phyloP scores from a whole-genome alignment of 1,139 yeast species.

The Nadsonia commutata region DNA sequence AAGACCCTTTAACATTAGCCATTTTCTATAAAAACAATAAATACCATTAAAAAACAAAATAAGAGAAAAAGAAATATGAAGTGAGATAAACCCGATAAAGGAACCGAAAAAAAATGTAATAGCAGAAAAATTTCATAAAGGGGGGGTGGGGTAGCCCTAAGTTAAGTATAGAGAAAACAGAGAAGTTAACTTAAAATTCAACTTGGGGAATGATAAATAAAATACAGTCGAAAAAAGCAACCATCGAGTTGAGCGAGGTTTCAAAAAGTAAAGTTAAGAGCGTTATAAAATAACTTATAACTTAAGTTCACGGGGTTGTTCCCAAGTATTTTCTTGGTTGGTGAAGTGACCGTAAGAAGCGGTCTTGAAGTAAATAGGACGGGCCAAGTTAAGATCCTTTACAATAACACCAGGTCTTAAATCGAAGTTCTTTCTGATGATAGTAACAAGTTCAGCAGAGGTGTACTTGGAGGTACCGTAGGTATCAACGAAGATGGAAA shows the following conservation, averaged over 20 bases:
- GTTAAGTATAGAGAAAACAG: neutral
- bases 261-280: too few relatives aligned
- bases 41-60: neutral
- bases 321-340: constrained; percentile 98
- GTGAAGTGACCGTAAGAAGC: constrained; percentile 99
- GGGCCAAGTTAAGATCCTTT: constrained; percentile 88
- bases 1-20: neutral
- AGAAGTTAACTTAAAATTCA: neutral
- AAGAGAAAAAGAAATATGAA: neutral
- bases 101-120: neutral
- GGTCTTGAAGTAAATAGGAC: constrained; percentile 98
- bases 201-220: neutral
- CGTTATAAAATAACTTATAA: constrained; percentile 37
- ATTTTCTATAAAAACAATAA: neutral
- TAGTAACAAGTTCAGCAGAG: constrained; percentile 78
- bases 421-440: constrained; percentile 89
- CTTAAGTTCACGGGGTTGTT: constrained; percentile 82
- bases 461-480: constrained; percentile 92
- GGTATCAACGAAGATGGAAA: constrained; percentile 91
- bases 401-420: constrained; percentile 99
- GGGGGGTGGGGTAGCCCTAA: too few relatives aligned
- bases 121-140: neutral
- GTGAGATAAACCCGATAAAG: neutral
- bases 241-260: neutral
- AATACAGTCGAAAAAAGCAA: neutral